Evolutionary conservation across 768 basidiomycete genomes (phyloP).

Genomic region (Boletus insuetus): DNA sequence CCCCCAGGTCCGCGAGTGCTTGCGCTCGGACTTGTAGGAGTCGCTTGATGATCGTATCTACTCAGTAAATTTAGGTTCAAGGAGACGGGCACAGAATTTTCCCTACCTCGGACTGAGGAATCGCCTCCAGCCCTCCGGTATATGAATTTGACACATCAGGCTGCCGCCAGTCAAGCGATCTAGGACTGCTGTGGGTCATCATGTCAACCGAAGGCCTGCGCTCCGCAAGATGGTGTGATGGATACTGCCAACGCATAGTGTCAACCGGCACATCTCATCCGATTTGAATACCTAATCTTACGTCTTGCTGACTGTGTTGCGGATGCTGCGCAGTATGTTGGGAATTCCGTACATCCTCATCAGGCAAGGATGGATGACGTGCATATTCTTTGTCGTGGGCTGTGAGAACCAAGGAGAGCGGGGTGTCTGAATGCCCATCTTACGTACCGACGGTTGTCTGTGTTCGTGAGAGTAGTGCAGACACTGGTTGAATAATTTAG

Average conservation of each 20-base stretch:
- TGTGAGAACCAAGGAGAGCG: constrained; percentile 18
- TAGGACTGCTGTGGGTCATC: constrained; percentile 35
- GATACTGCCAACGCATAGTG: constrained; percentile 24
- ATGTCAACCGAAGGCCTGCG: constrained; percentile 32
- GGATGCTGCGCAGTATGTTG: constrained; percentile 28
- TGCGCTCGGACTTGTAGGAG: constrained; percentile 44
- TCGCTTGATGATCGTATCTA: constrained; percentile 38
- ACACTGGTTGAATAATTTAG: constrained; percentile 27
- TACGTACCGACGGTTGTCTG: constrained; percentile 35
- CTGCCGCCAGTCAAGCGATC: constrained; percentile 33
- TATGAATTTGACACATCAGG: constrained; percentile 32
- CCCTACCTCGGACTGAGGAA: constrained; percentile 35
- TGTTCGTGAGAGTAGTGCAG: constrained; percentile 35
- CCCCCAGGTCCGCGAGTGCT: constrained; percentile 65
- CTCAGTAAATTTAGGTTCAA: constrained; percentile 31
- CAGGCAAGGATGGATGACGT: constrained; percentile 31
- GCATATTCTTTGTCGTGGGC: constrained; percentile 29
- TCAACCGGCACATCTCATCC: constrained; percentile 19
- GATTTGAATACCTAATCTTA: constrained; percentile 23
- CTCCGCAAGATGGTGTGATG: constrained; percentile 33
- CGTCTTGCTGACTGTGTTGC: constrained; percentile 32
- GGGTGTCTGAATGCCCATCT: constrained; percentile 9
- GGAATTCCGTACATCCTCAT: constrained; percentile 30
- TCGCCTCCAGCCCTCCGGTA: constrained; percentile 26
- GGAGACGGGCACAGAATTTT: constrained; percentile 10